A percentile compares a stretch with the other conserved stretches of the same genome.
Conservation (phyloP, 2,329 filamentous ascomycete species). For the Aspergillus tubingensis region DNA sequence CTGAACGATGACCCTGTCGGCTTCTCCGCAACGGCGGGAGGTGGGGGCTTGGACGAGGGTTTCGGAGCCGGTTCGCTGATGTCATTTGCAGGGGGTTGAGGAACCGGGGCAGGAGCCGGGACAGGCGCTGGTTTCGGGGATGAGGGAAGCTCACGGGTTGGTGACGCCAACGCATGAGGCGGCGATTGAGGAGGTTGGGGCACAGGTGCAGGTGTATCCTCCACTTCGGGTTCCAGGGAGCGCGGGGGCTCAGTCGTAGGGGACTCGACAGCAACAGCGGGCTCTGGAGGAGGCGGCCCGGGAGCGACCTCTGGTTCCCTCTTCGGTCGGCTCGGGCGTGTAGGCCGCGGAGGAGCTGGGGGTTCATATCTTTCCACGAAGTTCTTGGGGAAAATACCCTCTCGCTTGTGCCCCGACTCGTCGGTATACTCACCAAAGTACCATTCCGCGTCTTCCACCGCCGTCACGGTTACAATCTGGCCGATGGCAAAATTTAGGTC, state of each 20-base stretch:
- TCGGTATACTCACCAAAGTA: slow-evolving; percentile 86
- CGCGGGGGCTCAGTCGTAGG: slow-evolving; percentile 31
- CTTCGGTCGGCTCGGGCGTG: slow-evolving; percentile 68
- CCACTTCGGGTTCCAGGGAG: slow-evolving; percentile 37
- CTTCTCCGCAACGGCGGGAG: slow-evolving; percentile 69
- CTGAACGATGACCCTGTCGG: slow-evolving; percentile 77
- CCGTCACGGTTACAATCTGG: slow-evolving; percentile 91
- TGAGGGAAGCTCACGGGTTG: slow-evolving; percentile 29
- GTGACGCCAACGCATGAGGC: slow-evolving; percentile 24
- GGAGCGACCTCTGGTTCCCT: slow-evolving; percentile 54
- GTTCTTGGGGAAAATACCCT: slow-evolving; percentile 92
- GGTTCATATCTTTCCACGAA: slow-evolving; percentile 98
- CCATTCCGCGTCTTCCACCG: slow-evolving; percentile 92
- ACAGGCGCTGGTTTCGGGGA: slow-evolving; percentile 27
- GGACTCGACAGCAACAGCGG: slow-evolving; percentile 33
- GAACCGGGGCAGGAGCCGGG: slow-evolving; percentile 33
- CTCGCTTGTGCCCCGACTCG: slow-evolving; percentile 69
- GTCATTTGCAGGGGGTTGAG: slow-evolving; percentile 27
- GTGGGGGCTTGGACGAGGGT: slow-evolving; percentile 60
- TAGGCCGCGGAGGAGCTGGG: slow-evolving; percentile 81
- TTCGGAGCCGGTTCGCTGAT: slow-evolving; percentile 45
- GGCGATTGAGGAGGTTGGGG: slow-evolving; percentile 29
- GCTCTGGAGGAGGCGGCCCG: slow-evolving; percentile 34
- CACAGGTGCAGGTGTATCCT: slow-evolving; percentile 27
- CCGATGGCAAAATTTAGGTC: slow-evolving; percentile 84